Percentiles rank a stretch among this genome's conserved stretches.
These are phyloP conservation scores for Mucor sp. DNA, from an alignment of 371 early-diverging fungal species.

Conservation along the genomic window DNA sequence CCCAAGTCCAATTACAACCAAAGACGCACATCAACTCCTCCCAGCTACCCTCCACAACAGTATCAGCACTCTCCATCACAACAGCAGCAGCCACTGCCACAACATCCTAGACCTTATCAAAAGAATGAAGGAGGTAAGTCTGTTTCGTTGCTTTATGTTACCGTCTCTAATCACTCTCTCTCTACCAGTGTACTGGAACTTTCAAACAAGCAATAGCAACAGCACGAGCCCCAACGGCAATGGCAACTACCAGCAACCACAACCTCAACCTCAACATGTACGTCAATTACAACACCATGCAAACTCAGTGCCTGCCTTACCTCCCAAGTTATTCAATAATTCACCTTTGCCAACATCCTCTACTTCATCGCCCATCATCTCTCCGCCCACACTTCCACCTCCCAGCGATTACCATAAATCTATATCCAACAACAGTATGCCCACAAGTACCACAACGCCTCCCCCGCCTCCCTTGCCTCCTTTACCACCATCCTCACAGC, in stretches of 20 bases:
- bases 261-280: slow-evolving; percentile 2
- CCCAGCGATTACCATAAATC: slow-evolving; percentile 15
- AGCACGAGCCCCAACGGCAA: not conserved
- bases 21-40: not conserved
- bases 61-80: slow-evolving; percentile 9
- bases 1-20: slow-evolving; percentile 13
- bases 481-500: slow-evolving; percentile 6
- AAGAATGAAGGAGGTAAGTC: slow-evolving; percentile 32
- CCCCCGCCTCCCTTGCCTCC: slow-evolving; percentile 18
- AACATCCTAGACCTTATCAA: slow-evolving; percentile 15
- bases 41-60: slow-evolving; percentile 12
- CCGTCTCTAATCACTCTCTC: not conserved
- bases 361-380: slow-evolving; percentile 17
- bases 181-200: slow-evolving; percentile 17
- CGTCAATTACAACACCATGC: not conserved
- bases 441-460: slow-evolving; percentile 9
- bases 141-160: no score
- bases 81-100: slow-evolving; percentile 12
- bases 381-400: slow-evolving; percentile 12
- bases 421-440: not conserved
- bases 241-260: slow-evolving; percentile 8
- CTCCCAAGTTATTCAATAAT: slow-evolving; percentile 25
- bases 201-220: slow-evolving; percentile 5
- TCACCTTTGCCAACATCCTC: slow-evolving; percentile 15
- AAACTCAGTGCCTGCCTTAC: slow-evolving; percentile 21